Evolutionary conservation across 2,329 filamentous ascomycete species (phyloP), one percentile per base, ranked within the genome.

Genomic region (Acrodontium crateriforme): DNA sequence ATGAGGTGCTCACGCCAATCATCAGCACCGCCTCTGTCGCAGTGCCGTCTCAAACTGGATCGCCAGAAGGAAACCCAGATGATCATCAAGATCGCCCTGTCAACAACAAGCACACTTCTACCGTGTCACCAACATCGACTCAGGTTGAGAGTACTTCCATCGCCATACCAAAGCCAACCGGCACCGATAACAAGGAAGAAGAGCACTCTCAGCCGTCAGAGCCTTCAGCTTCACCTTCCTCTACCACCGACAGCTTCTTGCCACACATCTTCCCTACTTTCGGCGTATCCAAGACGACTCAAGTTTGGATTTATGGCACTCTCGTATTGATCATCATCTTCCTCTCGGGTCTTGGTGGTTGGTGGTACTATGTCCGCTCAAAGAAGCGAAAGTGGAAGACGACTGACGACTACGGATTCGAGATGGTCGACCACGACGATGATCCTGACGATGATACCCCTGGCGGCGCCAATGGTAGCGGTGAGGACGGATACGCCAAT

Each of bases 261-360:
- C 84, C 85, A 1, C 85, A 79, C 6, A 80, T 79, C 62, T 78
- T 95, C 49, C 85, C 87, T 0, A 87, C 81, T 1, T 92, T 95
- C 45, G 83, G 84, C 29, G 78, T 85, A 19, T 85, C 79, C 6
- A 83, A 83, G 42, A 73, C 72, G 47, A 93, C 84, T 0, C 83
- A 91, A 50, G 69, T 80, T 35, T 98, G 89, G 89, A 93, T 98
- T 42, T 95, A 78, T 52, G 85, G 83, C 32, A 74, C 85, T 3
- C 59, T 89, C 13, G 73, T 67, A n/a, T 69, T 94, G 12, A 98
- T 98, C 38, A 61, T 78, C 9, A 61, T 78, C 27, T 98, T 98
- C 63, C 85, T 85, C 53, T 57, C 63, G 31, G 80, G 76, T 3
- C 67, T 98, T 0, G 38, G 38, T 10, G 81, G 74, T n/a, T 63